A percentile compares a stretch with the other conserved stretches of the same genome.
These are phyloP conservation scores for Dothistroma septosporum DNA, from an alignment of 2,329 filamentous ascomycete genomes.

Conservation along the genomic window DNA sequence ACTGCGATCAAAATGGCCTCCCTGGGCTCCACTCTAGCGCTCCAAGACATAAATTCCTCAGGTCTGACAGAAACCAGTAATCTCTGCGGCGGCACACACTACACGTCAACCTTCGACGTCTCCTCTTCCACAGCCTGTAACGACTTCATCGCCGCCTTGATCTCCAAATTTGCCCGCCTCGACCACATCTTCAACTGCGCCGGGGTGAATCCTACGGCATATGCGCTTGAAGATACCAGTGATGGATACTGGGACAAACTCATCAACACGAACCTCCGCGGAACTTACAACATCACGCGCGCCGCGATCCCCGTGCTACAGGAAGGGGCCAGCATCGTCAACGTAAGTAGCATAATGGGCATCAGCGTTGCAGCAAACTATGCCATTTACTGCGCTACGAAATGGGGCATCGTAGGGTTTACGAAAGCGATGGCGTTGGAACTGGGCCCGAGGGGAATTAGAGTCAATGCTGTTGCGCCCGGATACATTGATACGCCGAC, in stretches of 20 bases:
- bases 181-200: slow-evolving; percentile 43
- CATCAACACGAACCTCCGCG: slow-evolving; percentile 40
- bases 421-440: slow-evolving; percentile 45
- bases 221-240: slow-evolving; percentile 34
- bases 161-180: slow-evolving; percentile 29
- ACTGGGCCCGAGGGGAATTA: slow-evolving; percentile 36
- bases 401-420: slow-evolving; percentile 44
- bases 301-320: slow-evolving; percentile 40
- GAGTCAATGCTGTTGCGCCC: slow-evolving; percentile 40
- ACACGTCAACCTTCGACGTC: slow-evolving; percentile 30
- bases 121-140: slow-evolving; percentile 24
- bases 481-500: slow-evolving; percentile 47
- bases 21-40: slow-evolving; percentile 41
- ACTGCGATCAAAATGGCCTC: slow-evolving; percentile 43
- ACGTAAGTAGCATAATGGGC: slow-evolving; percentile 42
- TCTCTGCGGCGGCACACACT: slow-evolving; percentile 14
- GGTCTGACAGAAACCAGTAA: slow-evolving; percentile 29
- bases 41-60: slow-evolving; percentile 39
- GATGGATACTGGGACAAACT: slow-evolving; percentile 44
- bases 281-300: slow-evolving; percentile 40
- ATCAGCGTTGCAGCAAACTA: slow-evolving; percentile 36
- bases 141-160: slow-evolving; percentile 23
- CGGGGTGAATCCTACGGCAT: slow-evolving; percentile 35
- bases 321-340: slow-evolving; percentile 36
- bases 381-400: slow-evolving; percentile 42